Percentiles rank a stretch among this genome's conserved stretches.
phyloP scores from a whole-genome alignment of 805 yeast genomes.

The Starmera amethionina region DNA sequence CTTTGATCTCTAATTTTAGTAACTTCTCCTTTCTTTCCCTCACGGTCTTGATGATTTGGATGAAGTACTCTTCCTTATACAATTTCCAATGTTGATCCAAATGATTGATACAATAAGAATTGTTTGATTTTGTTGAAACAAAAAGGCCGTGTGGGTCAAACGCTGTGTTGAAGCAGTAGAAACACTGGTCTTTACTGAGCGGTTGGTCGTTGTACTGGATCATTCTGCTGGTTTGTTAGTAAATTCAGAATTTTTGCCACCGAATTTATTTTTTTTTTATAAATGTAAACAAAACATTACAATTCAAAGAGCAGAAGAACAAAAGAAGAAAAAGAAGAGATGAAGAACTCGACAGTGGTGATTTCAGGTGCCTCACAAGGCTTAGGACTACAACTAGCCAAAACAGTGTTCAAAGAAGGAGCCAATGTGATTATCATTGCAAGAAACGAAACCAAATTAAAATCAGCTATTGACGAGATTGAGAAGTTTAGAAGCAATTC shows the following conservation, averaged over 20 bases:
- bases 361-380: slow-evolving; percentile 97
- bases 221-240: slow-evolving; percentile 1
- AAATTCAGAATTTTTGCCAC: background rate
- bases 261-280: no score
- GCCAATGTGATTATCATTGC: slow-evolving; percentile 71
- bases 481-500: slow-evolving; percentile 19
- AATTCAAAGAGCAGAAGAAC: no score
- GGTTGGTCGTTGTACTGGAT: slow-evolving; percentile 17
- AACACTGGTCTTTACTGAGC: slow-evolving; percentile 83
- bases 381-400: slow-evolving; percentile 72
- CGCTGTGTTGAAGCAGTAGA: slow-evolving; percentile 72
- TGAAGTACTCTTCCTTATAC: slow-evolving; percentile 48
- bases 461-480: slow-evolving; percentile 37
- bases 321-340: no score
- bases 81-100: slow-evolving; percentile 44
- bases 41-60: slow-evolving; percentile 37
- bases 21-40: slow-evolving; percentile 30
- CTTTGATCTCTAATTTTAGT: slow-evolving; percentile 58
- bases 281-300: no score
- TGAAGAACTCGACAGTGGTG: slow-evolving; percentile 42
- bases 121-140: slow-evolving; percentile 66
- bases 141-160: slow-evolving; percentile 50
- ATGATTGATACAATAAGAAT: slow-evolving; percentile 59
- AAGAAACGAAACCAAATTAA: slow-evolving; percentile 55
- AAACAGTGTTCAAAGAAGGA: slow-evolving; percentile 37